Conservation (phyloP, 352 stramenopile species). For the Phytophthora podocarpi region DNA sequence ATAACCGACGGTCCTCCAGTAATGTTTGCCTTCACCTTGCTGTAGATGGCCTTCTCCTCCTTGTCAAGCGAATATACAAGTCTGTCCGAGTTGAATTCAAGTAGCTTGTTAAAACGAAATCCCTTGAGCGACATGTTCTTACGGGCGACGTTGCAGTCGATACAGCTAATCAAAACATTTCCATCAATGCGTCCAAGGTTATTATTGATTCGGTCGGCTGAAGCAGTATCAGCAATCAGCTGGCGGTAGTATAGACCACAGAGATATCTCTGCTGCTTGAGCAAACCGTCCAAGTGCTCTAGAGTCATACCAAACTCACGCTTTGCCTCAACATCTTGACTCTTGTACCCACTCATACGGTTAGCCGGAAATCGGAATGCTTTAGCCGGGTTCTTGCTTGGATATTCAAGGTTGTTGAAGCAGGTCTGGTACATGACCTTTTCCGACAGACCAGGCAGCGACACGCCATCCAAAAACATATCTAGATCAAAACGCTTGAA, state of each 20-base stretch:
- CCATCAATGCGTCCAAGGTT: too few species aligned
- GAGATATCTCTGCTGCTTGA: constrained; percentile 23
- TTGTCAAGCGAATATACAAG: constrained; percentile 1
- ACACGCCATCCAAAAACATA: constrained; percentile 32
- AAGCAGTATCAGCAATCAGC: constrained; percentile 29
- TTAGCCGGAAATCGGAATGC: neutral
- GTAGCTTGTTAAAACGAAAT: constrained; percentile 17
- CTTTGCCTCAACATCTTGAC: too few species aligned
- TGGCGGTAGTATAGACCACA: constrained; percentile 25
- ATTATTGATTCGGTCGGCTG: too few species aligned
- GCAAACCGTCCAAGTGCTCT: too few species aligned
- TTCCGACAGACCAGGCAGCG: constrained; percentile 15
- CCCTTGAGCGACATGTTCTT: constrained; percentile 21
- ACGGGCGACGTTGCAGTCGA: too few species aligned
- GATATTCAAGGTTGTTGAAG: constrained; percentile 11
- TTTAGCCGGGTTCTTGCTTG: neutral
- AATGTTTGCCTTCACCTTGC: constrained; percentile 8
- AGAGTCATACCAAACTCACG: too few species aligned
- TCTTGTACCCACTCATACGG: constrained; percentile 9
- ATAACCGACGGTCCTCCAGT: too few species aligned
- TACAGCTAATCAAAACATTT: too few species aligned
- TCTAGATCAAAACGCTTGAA: constrained; percentile 27
- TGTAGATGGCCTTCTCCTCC: constrained; percentile 3
- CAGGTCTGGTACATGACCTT: constrained; percentile 37
- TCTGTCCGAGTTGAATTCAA: constrained; percentile 1